Percentiles rank a stretch among this genome's conserved stretches.
Evolutionary conservation across 331 rosid species (phyloP).

Genomic region (Arachis monticola): DNA sequence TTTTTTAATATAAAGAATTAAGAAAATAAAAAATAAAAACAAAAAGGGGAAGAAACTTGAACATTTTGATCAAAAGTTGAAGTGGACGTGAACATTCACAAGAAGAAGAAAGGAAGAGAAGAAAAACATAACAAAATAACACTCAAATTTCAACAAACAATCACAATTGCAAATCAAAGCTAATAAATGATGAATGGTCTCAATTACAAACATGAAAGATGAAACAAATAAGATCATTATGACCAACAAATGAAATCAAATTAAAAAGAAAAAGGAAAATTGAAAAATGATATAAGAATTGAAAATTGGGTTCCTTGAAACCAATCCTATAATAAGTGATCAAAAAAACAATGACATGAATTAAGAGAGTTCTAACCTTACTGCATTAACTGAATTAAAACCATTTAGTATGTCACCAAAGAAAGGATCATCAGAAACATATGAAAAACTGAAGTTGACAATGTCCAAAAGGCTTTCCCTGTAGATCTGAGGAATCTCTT

Average conservation of each 20-base stretch:
- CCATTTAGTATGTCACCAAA: background rate
- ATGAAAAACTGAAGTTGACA: slow-evolving; percentile 52
- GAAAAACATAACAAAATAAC: background rate
- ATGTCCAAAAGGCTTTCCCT: slow-evolving; percentile 45
- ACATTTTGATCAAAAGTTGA: slow-evolving; percentile 2
- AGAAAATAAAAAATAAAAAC: too few relatives aligned
- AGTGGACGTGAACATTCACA: slow-evolving; percentile 2
- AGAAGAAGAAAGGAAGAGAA: slow-evolving; percentile 14
- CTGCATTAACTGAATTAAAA: slow-evolving; percentile 39
- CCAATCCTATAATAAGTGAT: slow-evolving; percentile 22
- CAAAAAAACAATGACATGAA: slow-evolving; percentile 23
- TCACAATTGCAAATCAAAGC: slow-evolving; percentile 29
- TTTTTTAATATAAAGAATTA: too few relatives aligned
- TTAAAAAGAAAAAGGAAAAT: background rate
- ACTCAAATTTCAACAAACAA: slow-evolving; percentile 25
- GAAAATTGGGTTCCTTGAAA: slow-evolving; percentile 32
- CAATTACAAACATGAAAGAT: slow-evolving; percentile 38
- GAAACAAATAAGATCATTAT: slow-evolving; percentile 25
- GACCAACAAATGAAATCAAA: background rate
- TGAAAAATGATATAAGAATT: slow-evolving; percentile 5
- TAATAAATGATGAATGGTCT: slow-evolving; percentile 25
- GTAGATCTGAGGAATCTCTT: slow-evolving; percentile 85
- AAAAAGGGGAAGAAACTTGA: background rate
- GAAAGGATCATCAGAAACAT: slow-evolving; percentile 24
- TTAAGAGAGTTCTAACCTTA: slow-evolving; percentile 48